Base-by-base conservation (phyloP, 352 stramenopile species). In the Lagenidium giganteum region DNA sequence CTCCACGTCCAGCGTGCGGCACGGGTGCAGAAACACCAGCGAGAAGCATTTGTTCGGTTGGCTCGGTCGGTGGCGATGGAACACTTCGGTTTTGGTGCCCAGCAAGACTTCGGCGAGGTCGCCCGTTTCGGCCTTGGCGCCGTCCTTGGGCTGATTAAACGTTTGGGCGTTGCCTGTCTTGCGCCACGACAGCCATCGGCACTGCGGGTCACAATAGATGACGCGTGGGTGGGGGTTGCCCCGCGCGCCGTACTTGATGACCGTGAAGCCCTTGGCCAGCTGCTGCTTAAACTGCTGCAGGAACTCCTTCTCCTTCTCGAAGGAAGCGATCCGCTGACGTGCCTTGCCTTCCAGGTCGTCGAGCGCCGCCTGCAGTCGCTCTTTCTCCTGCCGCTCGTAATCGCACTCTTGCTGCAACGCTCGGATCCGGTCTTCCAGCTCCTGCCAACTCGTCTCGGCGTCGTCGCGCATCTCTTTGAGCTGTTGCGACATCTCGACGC, bases 11-110 rank as follows among this genome's bases (percentile, higher is more conserved):
- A 90, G 51, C 36, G 77, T 86, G 22, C 77, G 77, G 31, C 69
- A 86, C 29, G 77, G 77, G 32, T 81, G 66, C 22, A 81, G 67
- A 25, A 83, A 81, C 32, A 87, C 71, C 14, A 90, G 72, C 40
- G 74, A 87, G 49, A 87, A 59, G 47, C 74, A 90, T 17, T 64
- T 57, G 4, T 42, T 25, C 2, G 64, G 32, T 9, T 39, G 28
- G 22, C 76, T 61, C 26, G 57, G 60, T 24, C 39, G 57, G 22
- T 72, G 57, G 17, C 58, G 60, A 32, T 61, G 42, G 32, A 86
- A 83, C 2, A 49, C 62, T 17, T 84, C 70, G 8, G 66, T 84
- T 6, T 44, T 69, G 14, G 66, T 60, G 3, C 72, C 70, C 3
- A 51, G 26, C 16, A 87, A 31, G 25, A 86, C 65, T 27, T 70